Evolutionary conservation across 371 early-diverging fungal species (phyloP).

Genomic region (Dichotomocladium elegans): DNA sequence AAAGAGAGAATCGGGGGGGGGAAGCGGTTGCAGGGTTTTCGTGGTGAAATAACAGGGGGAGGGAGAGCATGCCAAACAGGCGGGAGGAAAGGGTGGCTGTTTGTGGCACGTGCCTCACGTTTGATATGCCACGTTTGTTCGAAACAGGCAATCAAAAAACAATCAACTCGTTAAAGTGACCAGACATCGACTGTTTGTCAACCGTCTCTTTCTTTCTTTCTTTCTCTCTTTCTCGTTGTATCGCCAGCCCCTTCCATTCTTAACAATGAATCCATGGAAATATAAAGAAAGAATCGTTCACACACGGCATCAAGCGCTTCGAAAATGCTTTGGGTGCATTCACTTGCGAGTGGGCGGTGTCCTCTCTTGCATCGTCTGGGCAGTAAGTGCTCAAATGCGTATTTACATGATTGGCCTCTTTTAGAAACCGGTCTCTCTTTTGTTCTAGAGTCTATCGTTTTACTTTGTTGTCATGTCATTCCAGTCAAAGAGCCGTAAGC

Average conservation of each 20-base stretch:
- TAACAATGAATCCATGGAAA: too few relatives aligned
- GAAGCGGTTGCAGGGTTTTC: neutral
- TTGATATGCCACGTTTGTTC: too few relatives aligned
- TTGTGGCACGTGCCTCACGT: too few relatives aligned
- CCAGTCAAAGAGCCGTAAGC: constrained; percentile 14
- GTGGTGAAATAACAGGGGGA: neutral
- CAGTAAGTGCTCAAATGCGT: constrained; percentile 23
- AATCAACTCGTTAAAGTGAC: too few relatives aligned
- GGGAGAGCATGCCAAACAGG: too few relatives aligned
- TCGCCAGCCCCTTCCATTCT: too few relatives aligned
- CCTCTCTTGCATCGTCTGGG: constrained; percentile 36
- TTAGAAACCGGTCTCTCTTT: neutral
- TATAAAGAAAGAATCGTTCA: constrained; percentile 24
- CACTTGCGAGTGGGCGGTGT: constrained; percentile 36
- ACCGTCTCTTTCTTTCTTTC: constrained; percentile 2
- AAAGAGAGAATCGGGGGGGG: too few relatives aligned
- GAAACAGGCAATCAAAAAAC: too few relatives aligned
- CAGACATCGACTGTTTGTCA: too few relatives aligned
- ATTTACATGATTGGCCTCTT: too few relatives aligned
- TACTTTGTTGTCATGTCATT: constrained; percentile 15
- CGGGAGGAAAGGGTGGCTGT: too few relatives aligned
- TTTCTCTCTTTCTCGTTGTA: neutral
- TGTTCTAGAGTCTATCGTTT: constrained; percentile 12
- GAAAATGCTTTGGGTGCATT: constrained; percentile 45
- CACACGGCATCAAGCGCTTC: constrained; percentile 23